phyloP scores from a whole-genome alignment of 148 eudicot genomes.

The Fagopyrum tataricum region DNA sequence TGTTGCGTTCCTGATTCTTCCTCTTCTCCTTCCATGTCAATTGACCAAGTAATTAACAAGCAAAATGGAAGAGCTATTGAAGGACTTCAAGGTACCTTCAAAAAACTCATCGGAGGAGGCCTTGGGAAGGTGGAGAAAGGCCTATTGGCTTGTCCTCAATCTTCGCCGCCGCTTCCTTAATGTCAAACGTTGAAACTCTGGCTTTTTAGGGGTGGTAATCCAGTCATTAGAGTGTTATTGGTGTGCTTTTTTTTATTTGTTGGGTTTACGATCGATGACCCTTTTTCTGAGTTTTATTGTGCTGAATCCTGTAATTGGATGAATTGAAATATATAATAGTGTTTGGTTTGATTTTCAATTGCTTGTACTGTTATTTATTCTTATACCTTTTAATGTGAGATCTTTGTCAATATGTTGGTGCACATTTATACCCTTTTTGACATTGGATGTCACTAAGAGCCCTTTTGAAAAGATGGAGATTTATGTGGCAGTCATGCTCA shows the following conservation, averaged over 20 bases:
- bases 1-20: background rate
- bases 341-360: background rate
- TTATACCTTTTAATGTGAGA: background rate
- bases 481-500: too few relatives aligned
- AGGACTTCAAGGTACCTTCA: conserved; percentile 44
- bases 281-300: background rate
- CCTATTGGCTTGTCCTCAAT: conserved; percentile 38
- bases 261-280: too few relatives aligned
- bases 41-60: background rate
- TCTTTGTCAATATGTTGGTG: conserved; percentile 3
- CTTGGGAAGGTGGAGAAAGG: conserved; percentile 42
- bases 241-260: background rate
- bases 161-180: conserved; percentile 51
- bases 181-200: conserved; percentile 18
- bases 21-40: background rate
- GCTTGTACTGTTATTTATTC: conserved; percentile 6
- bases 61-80: conserved; percentile 29
- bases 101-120: conserved; percentile 53
- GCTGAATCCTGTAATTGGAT: conserved; percentile 5
- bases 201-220: background rate
- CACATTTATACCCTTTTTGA: background rate
- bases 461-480: background rate
- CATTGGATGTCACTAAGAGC: conserved; percentile 1
- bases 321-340: background rate
- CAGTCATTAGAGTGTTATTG: conserved; percentile 1